These are phyloP conservation scores for Podila epigama DNA, from an alignment of 192 early-diverging fungal species.

Conservation along the genomic window DNA sequence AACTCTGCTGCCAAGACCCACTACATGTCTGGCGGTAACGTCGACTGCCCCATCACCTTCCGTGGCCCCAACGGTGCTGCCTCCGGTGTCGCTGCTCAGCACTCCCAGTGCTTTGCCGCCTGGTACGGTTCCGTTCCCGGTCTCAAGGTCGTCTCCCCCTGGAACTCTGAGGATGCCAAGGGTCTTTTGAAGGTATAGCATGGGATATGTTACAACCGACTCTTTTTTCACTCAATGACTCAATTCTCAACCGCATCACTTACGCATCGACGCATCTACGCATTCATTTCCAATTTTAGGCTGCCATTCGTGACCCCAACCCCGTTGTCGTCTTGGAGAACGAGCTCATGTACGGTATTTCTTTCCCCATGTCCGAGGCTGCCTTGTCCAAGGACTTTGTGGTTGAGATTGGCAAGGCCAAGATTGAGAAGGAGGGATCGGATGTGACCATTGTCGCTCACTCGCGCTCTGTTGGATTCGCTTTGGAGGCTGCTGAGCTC, in stretches of 20 bases:
- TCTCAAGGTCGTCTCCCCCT: slow-evolving; percentile 96
- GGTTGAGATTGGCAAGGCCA: slow-evolving; percentile 95
- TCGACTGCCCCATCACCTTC: slow-evolving; percentile 95
- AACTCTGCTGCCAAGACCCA: slow-evolving; percentile 99
- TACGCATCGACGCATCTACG: no score
- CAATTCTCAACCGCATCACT: no score
- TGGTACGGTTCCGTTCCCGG: slow-evolving; percentile 98
- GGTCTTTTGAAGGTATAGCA: slow-evolving; percentile 83
- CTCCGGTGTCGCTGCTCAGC: slow-evolving; percentile 96
- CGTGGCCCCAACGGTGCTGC: slow-evolving; percentile 99
- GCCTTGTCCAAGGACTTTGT: slow-evolving; percentile 79
- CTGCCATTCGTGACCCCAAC: slow-evolving; percentile 97
- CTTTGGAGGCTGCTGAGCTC: slow-evolving; percentile 86
- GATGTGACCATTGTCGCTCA: slow-evolving; percentile 96
- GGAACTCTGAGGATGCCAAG: slow-evolving; percentile 96
- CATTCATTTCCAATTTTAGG: slow-evolving; percentile 48
- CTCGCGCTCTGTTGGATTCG: slow-evolving; percentile 87
- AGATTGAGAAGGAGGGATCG: slow-evolving; percentile 67
- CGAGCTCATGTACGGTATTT: slow-evolving; percentile 96
- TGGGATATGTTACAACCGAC: neutral
- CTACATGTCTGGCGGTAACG: slow-evolving; percentile 95
- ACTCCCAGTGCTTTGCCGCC: slow-evolving; percentile 98
- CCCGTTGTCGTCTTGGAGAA: slow-evolving; percentile 97
- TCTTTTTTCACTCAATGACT: no score
- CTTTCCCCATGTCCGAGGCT: slow-evolving; percentile 85